phyloP scores from a whole-genome alignment of 768 basidiomycete species.

The Butyriboletus loyo region DNA sequence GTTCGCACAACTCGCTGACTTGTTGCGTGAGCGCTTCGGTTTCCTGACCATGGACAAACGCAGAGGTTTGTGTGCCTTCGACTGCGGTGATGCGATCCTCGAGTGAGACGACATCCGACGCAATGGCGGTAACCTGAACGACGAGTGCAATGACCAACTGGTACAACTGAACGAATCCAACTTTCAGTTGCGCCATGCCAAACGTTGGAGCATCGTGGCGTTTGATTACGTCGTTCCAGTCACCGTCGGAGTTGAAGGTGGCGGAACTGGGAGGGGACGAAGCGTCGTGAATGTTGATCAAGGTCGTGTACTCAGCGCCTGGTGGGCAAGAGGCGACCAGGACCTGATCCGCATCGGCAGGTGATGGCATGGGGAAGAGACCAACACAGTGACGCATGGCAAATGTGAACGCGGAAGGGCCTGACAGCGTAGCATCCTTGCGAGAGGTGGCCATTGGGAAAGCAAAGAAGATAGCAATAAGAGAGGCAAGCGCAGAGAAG shows the following conservation, averaged over 20 bases:
- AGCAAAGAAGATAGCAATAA: not conserved
- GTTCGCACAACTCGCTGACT: conserved; percentile 7
- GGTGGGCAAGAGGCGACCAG: not conserved
- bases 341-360: not conserved
- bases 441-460: conserved; percentile 2
- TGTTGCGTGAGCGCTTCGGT: conserved; percentile 5
- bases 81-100: conserved; percentile 15
- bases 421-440: not conserved
- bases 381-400: not conserved
- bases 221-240: not conserved
- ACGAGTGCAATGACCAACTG: conserved; percentile 3
- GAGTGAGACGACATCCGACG: conserved; percentile 14
- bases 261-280: not conserved
- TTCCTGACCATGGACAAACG: not conserved
- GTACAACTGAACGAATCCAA: conserved; percentile 5
- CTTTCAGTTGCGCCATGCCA: conserved; percentile 1
- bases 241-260: not conserved
- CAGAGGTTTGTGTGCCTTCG: conserved; percentile 3
- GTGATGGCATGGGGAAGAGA: not conserved
- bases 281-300: not conserved
- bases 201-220: not conserved
- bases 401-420: not conserved
- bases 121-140: conserved; percentile 1
- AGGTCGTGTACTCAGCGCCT: not conserved
- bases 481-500: not conserved